A percentile compares a stretch with the other conserved stretches of the same genome.
phyloP scores from a whole-genome alignment of 345 rosid genomes.

The Acer saccharum region DNA sequence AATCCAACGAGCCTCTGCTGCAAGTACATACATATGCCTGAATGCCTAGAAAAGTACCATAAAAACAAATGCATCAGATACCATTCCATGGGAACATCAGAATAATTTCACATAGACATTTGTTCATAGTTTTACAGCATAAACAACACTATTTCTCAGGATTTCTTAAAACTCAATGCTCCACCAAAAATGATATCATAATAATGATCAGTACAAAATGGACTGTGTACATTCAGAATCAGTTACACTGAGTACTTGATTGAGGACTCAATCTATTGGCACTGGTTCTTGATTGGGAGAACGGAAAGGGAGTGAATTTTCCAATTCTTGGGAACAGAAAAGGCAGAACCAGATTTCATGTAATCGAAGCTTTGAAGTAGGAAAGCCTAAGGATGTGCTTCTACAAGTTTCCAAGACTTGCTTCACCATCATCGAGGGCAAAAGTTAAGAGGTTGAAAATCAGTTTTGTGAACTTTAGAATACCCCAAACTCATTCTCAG shows the following conservation, averaged over 20 bases:
- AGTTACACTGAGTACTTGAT: background rate
- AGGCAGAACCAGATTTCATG: background rate
- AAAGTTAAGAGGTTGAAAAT: background rate
- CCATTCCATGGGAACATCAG: background rate
- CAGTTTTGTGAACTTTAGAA: background rate
- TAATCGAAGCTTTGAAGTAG: background rate
- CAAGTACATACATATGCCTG: conserved; percentile 94
- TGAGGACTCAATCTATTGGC: background rate
- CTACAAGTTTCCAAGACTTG: background rate
- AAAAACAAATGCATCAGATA: conserved; percentile 11
- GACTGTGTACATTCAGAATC: background rate
- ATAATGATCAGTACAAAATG: background rate
- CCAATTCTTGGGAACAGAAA: background rate
- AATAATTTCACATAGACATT: background rate
- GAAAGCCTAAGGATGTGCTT: background rate
- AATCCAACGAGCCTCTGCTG: conserved; percentile 96
- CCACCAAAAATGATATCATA: background rate
- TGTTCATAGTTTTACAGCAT: background rate
- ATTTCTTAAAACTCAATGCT: background rate
- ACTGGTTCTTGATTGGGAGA: background rate
- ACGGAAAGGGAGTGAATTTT: background rate
- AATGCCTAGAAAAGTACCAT: conserved; percentile 65
- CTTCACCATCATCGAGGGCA: background rate
- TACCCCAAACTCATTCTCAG: background rate
- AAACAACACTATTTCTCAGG: background rate